Evolutionary conservation across 352 stramenopile genomes (phyloP).

Genomic region (Plasmopara muralis): DNA sequence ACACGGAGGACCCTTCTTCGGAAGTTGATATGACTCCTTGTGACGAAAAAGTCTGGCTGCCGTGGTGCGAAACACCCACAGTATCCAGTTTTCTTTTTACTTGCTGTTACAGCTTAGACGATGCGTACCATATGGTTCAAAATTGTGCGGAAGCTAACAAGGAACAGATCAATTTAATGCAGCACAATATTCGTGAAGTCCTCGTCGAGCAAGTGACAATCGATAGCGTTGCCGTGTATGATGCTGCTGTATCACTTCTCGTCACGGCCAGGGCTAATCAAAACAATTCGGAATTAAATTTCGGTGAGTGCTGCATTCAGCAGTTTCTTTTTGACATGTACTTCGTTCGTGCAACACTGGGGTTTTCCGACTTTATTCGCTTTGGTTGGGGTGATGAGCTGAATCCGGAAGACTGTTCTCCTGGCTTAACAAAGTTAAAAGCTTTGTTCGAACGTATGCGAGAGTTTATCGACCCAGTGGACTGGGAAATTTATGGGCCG

Average conservation of each 20-base stretch:
- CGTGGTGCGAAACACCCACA: slow-evolving; percentile 75
- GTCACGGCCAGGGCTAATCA: slow-evolving; percentile 42
- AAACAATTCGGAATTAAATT: slow-evolving; percentile 55
- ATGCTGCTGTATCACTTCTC: slow-evolving; percentile 54
- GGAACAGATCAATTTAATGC: slow-evolving; percentile 54
- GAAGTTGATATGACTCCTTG: slow-evolving; percentile 34
- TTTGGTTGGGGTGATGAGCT: slow-evolving; percentile 85
- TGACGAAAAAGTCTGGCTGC: slow-evolving; percentile 80
- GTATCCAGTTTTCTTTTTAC: slow-evolving; percentile 82
- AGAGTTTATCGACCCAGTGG: slow-evolving; percentile 80
- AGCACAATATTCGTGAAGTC: slow-evolving; percentile 56
- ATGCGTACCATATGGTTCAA: slow-evolving; percentile 63
- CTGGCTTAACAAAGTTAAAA: slow-evolving; percentile 47
- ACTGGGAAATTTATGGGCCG: slow-evolving; percentile 86
- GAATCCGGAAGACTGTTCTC: slow-evolving; percentile 44
- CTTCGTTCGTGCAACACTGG: slow-evolving; percentile 78
- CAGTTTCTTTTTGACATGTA: slow-evolving; percentile 89
- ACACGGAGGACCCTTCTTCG: slow-evolving; percentile 33
- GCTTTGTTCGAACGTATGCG: slow-evolving; percentile 69
- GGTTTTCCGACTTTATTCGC: slow-evolving; percentile 81
- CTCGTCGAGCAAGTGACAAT: slow-evolving; percentile 76
- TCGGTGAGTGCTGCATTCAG: slow-evolving; percentile 77
- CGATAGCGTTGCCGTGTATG: slow-evolving; percentile 63
- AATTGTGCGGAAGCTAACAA: slow-evolving; percentile 30
- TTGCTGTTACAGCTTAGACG: slow-evolving; percentile 78